Conservation (phyloP, 306 rosid genomes). For the Vigna angularis region DNA sequence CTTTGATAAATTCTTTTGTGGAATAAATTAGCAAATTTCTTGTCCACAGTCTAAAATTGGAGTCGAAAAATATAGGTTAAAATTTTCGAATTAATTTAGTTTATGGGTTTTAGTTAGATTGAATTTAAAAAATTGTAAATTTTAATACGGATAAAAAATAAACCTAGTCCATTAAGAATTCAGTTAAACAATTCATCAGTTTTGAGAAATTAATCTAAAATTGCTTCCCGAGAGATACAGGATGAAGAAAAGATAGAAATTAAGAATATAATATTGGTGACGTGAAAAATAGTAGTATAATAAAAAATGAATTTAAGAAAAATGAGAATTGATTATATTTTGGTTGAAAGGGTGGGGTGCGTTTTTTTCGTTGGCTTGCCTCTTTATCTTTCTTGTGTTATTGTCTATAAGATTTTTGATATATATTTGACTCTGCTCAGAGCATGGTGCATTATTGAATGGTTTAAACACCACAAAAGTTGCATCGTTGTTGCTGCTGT, state of each 20-base stretch:
- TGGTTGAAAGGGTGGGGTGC: slow-evolving; percentile 33
- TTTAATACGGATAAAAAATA: no score
- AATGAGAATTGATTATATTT: not conserved
- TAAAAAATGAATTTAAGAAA: not conserved
- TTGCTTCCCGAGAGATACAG: not conserved
- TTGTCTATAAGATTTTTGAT: not conserved
- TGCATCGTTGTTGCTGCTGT: not conserved
- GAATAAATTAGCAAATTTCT: not conserved
- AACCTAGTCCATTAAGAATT: no score
- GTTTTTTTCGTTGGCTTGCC: slow-evolving; percentile 33
- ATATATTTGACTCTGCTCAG: no score
- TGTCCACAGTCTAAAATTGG: not conserved
- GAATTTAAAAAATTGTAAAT: no score
- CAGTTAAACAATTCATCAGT: no score
- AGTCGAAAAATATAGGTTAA: no score
- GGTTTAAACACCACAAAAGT: not conserved
- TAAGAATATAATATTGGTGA: not conserved
- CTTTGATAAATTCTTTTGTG: not conserved
- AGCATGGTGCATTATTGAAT: slow-evolving; percentile 24
- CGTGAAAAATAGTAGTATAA: no score
- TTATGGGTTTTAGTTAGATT: no score
- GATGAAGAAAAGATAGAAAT: not conserved
- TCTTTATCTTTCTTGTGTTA: slow-evolving; percentile 40
- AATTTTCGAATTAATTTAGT: no score
- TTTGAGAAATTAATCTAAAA: no score